Evolutionary conservation across 1,284 basidiomycete genomes (phyloP).

Genomic region (Melampsora larici-populina): DNA sequence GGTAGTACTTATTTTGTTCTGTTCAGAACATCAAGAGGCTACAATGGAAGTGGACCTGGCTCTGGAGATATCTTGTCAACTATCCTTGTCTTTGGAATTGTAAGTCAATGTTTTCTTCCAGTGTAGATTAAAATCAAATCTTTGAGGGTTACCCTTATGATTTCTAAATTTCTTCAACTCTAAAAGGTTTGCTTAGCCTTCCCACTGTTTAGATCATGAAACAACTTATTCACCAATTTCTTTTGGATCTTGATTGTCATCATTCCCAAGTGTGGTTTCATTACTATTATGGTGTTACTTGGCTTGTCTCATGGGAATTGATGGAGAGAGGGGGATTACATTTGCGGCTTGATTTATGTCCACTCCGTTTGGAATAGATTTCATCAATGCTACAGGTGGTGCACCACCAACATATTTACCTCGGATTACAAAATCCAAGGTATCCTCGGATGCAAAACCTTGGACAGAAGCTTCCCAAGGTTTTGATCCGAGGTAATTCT

Average conservation of each 20-base stretch:
- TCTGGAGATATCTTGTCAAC: slow-evolving; percentile 32
- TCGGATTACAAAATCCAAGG: no score
- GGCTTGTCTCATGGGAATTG: slow-evolving; percentile 27
- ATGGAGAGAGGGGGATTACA: slow-evolving; percentile 20
- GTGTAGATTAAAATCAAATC: no score
- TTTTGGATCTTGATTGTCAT: slow-evolving; percentile 19
- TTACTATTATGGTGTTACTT: slow-evolving; percentile 40
- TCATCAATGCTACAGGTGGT: slow-evolving; percentile 36
- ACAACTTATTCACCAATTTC: slow-evolving; percentile 33
- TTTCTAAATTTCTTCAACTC: background rate
- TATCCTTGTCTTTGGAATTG: slow-evolving; percentile 31
- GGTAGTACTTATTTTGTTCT: slow-evolving; percentile 16
- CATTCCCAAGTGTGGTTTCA: slow-evolving; percentile 18
- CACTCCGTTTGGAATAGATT: slow-evolving; percentile 38
- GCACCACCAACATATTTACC: no score
- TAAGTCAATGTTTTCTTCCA: background rate
- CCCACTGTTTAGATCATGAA: slow-evolving; percentile 32
- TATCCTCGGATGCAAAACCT: no score
- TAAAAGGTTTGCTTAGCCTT: slow-evolving; percentile 27
- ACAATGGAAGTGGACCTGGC: slow-evolving; percentile 22
- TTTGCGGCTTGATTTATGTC: slow-evolving; percentile 42
- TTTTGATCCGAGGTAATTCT: no score
- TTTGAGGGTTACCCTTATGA: background rate
- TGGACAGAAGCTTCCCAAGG: no score
- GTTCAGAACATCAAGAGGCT: slow-evolving; percentile 22